These are phyloP conservation scores for Hanseniaspora thailandica DNA, from an alignment of 805 yeast species.

Conservation along the genomic window DNA sequence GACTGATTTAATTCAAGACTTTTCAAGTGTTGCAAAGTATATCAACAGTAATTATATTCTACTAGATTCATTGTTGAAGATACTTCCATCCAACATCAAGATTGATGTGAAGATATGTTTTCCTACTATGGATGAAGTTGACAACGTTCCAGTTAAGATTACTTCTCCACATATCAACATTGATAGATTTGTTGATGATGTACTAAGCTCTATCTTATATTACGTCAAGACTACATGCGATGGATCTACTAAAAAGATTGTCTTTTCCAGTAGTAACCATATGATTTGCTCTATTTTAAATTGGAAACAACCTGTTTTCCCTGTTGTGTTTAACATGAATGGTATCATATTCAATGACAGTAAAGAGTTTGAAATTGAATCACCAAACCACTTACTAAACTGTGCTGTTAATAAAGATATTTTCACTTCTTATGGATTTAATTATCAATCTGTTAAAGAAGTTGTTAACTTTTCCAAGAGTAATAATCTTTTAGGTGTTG, in stretches of 20 bases:
- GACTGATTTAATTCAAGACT: slow-evolving; percentile 21
- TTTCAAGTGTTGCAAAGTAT: slow-evolving; percentile 22
- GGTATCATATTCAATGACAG: slow-evolving; percentile 35
- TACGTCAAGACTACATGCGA: slow-evolving; percentile 49
- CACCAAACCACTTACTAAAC: slow-evolving; percentile 24
- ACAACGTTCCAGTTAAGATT: slow-evolving; percentile 32
- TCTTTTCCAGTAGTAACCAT: slow-evolving; percentile 78
- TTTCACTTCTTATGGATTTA: slow-evolving; percentile 15
- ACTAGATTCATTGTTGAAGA: slow-evolving; percentile 44
- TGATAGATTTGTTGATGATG: slow-evolving; percentile 64
- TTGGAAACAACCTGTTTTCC: slow-evolving; percentile 98
- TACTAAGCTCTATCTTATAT: slow-evolving; percentile 59
- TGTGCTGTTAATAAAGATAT: slow-evolving; percentile 15
- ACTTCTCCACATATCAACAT: slow-evolving; percentile 38
- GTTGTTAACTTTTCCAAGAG: slow-evolving; percentile 68
- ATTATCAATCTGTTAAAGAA: slow-evolving; percentile 58
- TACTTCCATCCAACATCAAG: slow-evolving; percentile 49
- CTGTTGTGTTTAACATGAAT: slow-evolving; percentile 75
- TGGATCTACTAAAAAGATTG: slow-evolving; percentile 47
- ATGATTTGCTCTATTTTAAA: slow-evolving; percentile 84
- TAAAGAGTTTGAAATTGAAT: slow-evolving; percentile 21
- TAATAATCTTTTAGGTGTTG: slow-evolving; percentile 77
- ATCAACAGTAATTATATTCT: slow-evolving; percentile 40
- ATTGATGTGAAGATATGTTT: slow-evolving; percentile 64
- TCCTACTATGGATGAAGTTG: slow-evolving; percentile 48